Percentiles rank a stretch among this genome's conserved stretches.
Evolutionary conservation across 2,329 filamentous ascomycete genomes (phyloP).

Genomic region (Fusarium multiceps): DNA sequence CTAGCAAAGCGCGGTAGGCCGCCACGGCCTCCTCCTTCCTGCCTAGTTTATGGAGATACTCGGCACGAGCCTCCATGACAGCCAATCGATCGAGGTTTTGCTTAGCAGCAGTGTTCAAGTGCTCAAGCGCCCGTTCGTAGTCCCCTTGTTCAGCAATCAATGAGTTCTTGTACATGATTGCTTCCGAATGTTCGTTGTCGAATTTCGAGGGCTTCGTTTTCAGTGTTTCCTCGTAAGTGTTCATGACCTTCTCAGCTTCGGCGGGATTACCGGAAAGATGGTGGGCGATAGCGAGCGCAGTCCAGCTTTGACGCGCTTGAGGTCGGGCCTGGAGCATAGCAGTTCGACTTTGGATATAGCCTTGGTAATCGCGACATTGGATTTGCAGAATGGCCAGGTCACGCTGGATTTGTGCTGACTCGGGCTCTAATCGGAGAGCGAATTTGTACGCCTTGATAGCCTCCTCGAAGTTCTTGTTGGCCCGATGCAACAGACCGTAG

Average conservation of each 20-base stretch:
- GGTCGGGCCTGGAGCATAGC: slow-evolving; percentile 89
- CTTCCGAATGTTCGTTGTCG: slow-evolving; percentile 94
- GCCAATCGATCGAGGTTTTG: slow-evolving; percentile 84
- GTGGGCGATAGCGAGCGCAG: slow-evolving; percentile 92
- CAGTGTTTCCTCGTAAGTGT: slow-evolving; percentile 91
- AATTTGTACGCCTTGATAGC: slow-evolving; percentile 99
- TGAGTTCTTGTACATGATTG: slow-evolving; percentile 92
- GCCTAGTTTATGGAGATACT: slow-evolving; percentile 83
- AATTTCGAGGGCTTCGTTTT: slow-evolving; percentile 80
- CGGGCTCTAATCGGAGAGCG: slow-evolving; percentile 91
- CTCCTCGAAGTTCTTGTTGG: slow-evolving; percentile 97
- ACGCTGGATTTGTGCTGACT: slow-evolving; percentile 91
- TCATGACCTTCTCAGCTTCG: slow-evolving; percentile 90
- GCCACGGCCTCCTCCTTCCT: slow-evolving; percentile 82
- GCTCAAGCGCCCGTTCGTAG: slow-evolving; percentile 82
- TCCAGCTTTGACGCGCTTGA: slow-evolving; percentile 92
- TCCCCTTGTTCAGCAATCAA: slow-evolving; percentile 93
- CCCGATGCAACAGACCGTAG: slow-evolving; percentile 92
- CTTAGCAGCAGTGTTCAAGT: slow-evolving; percentile 82
- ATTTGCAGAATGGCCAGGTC: slow-evolving; percentile 93
- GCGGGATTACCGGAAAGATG: slow-evolving; percentile 87
- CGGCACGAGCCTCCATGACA: slow-evolving; percentile 85
- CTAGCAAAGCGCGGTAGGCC: slow-evolving; percentile 83
- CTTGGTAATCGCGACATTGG: slow-evolving; percentile 95
- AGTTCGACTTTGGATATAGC: slow-evolving; percentile 89